These are phyloP conservation scores for Rhypophila decipiens DNA, from an alignment of 495 filamentous ascomycete genomes.

Conservation along the genomic window DNA sequence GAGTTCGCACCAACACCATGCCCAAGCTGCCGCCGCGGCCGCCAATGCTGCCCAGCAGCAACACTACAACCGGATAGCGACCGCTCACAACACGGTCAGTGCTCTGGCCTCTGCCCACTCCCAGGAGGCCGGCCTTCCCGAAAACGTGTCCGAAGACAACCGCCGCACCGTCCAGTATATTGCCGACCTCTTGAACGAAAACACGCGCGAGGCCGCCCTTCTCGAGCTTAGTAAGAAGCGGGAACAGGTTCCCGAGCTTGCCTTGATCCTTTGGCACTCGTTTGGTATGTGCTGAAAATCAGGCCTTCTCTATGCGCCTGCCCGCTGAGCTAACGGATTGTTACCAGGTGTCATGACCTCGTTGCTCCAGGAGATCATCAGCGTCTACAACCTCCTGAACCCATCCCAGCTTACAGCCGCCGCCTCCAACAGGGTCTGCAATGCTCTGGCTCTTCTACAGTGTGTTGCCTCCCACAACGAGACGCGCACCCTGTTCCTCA, in stretches of 20 bases:
- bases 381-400: conserved; percentile 93
- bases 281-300: conserved; percentile 61
- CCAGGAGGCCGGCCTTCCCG: conserved; percentile 48
- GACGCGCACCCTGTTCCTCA: conserved; percentile 85
- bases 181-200: conserved; percentile 82
- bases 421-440: conserved; percentile 95
- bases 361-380: conserved; percentile 96
- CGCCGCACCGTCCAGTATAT: conserved; percentile 87
- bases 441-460: conserved; percentile 91
- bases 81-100: conserved; percentile 48
- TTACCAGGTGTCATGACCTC: conserved; percentile 90
- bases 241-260: conserved; percentile 94
- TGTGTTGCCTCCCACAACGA: conserved; percentile 98
- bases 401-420: conserved; percentile 95
- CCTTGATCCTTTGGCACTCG: conserved; percentile 96
- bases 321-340: neutral
- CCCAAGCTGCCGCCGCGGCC: conserved; percentile 45
- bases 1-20: conserved; percentile 56
- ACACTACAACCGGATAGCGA: conserved; percentile 67
- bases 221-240: conserved; percentile 98
- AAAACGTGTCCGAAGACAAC: conserved; percentile 77
- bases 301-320: neutral
- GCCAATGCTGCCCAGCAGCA: conserved; percentile 69
- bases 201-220: conserved; percentile 80
- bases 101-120: conserved; percentile 48